Evolutionary conservation across 768 basidiomycete genomes (phyloP), one percentile per base, ranked within the genome.

Genomic region (Imleria badia): DNA sequence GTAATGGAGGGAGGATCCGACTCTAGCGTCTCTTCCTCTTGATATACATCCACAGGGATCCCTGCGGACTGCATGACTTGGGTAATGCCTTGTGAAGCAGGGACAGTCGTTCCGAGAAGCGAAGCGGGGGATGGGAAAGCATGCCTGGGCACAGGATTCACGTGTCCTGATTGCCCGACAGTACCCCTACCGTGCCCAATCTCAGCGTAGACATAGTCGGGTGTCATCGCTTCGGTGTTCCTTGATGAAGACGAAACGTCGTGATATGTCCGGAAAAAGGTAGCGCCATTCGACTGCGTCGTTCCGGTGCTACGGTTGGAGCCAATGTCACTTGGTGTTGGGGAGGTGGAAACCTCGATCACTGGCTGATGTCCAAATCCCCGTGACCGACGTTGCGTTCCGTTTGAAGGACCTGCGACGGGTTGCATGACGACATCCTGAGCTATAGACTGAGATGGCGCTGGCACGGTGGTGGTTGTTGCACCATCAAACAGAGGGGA

Each of bases 121-220:
- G 65, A 60, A 34, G 49, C 19, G 13, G 60, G 31, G 9, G 70
- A 33, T 15, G 60, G 61, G 40, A 71, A 67, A 39, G 56, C 34
- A 42, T 64, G 67, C 51, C 67, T 66, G 14, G 61, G 56, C 12
- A 66, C 36, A 31, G 55, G 34, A 38, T 55, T 65, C 45, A 31
- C 34, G 17, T 62, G 61, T 52, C 55, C 60, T 26, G 58, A 54
- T 39, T 56, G 64, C 22, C 57, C 56, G 9, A 45, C 61, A 19
- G 78, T 72, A 6, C 86, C 86, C 29, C 85, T 78, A 5, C 86
- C 87, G 63, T 89, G 87, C 3, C 86, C 87, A 55, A 89, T 85
- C 66, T 91, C 89, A 6, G 88, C 86, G 57, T 79, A 89, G 60
- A 86, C 78, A 47, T 88, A 77, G 61, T 90, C 89, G 22, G 87